Base-by-base conservation (phyloP, 805 yeast species). In the Candida ficus region DNA sequence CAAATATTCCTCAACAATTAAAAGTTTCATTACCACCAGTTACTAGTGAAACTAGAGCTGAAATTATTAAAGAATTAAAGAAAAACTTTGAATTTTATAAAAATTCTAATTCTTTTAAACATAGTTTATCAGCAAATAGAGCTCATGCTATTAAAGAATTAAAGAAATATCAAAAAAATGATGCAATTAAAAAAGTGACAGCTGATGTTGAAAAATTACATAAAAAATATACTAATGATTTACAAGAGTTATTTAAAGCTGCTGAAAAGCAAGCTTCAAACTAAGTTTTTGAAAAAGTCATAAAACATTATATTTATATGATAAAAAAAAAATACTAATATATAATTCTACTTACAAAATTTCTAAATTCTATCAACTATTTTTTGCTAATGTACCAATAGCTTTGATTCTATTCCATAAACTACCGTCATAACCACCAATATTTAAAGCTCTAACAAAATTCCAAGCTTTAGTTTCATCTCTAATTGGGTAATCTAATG, bases 401-500 rank as follows among this genome's bases (percentile, higher is more conserved):
- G 81, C 75, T 49, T 75, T 77, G 29, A 76, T 51, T 52, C 75
- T 76, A 46, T 78, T 78, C 93, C 95, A 85, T 30, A 71, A 47
- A 38, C 91, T 77, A 38, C 64, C 73, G 49, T 84, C 86, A 54
- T 93, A 93, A 20, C 96, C 95, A 19, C 90, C 91, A 30, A 75
- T 73, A 56, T 89, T 90, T 61, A 93, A 73, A 27, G 86, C 80
- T 43, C 74, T 74, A 5, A 93, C 93, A 65, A 93, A 85, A 16
- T 70, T 71, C 97, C 98, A 91, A 1, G 98, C 96, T 50, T 73
- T 82, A 50, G 77, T 73, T 47, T 81, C 85, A 50, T 83, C 81
- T 25, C 75, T 71, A 48, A 93, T 85, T 2, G 99, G 99, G 57
- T 93, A 93, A 61, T 93, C 98, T 37, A 93, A 66, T 2, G 91